Evolutionary conservation across 2,329 filamentous ascomycete species (phyloP), one percentile per base, ranked within the genome.

Genomic region (Cercospora sp.): DNA sequence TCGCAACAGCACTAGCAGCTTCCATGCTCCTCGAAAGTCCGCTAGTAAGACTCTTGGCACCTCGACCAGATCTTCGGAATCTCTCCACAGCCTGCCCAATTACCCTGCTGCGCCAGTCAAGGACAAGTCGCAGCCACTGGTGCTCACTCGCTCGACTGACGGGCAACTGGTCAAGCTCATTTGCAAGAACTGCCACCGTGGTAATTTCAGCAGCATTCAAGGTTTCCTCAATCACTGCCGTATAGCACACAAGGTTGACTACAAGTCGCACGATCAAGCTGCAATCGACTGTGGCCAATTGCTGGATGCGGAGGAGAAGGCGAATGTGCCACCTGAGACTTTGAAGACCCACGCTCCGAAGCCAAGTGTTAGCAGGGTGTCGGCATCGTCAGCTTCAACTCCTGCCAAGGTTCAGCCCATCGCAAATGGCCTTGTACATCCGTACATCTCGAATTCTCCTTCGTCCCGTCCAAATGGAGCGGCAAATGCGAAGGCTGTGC

Each of bases 181-280:
- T 71, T 99, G 95, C 83, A 82, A 82, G 51, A 91, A 95, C 79
- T 98, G 95, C 80, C 86, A 93, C 60, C 87, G 94, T 71, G 92
- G 93, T 78, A 92, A 97, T 79, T 98, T 98, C 77, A 94, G 91
- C 65, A 98, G 94, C 82, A 96, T 94, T 0, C 95, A 98, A 80
- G 95, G 95, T n/a, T 98, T 98, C 81, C 95, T 99, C 82, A 99
- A 99, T 77, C 95, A 99, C 78, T 98, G 94, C 78, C 93, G 95
- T 66, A 98, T 99, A 75, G 93, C 94, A 28, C 95, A 99, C 81
- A 91, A 91, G 78, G 87, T 92, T 68, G 93, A 96, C 71, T 98
- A 94, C 84, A 94, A 97, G 81, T 97, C 93, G 74, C 95, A 99
- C 76, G 94, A 98, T 79, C 92, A 94, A 76, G 95, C 95, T 70